These are phyloP conservation scores for Turritis glabra DNA, from an alignment of 345 rosid genomes.

Conservation along the genomic window DNA sequence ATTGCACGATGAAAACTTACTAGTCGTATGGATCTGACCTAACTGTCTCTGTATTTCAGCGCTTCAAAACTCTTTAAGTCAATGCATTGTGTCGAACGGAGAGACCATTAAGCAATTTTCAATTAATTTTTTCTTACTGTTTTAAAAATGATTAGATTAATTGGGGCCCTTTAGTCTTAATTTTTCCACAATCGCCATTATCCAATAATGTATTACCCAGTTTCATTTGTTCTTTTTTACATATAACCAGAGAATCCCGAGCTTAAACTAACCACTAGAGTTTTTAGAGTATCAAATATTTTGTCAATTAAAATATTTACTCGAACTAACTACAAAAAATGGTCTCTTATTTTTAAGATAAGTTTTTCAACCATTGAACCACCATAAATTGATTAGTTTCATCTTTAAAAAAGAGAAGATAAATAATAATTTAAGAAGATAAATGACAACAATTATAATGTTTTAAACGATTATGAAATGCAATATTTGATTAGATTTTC, in stretches of 20 bases:
- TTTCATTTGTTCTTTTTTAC: too few species aligned
- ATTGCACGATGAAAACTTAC: not conserved
- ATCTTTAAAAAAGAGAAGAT: not conserved
- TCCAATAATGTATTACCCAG: not conserved
- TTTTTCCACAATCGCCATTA: not conserved
- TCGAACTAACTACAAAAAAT: not conserved
- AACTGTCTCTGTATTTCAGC: slow-evolving; percentile 29
- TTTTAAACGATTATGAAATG: not conserved
- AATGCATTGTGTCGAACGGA: slow-evolving; percentile 23
- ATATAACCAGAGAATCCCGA: too few species aligned
- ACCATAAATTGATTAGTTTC: not conserved
- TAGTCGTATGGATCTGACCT: slow-evolving; percentile 35
- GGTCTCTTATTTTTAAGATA: not conserved
- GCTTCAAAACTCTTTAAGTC: slow-evolving; percentile 32
- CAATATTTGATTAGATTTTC: not conserved
- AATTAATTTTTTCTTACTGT: not conserved
- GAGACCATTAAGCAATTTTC: slow-evolving; percentile 4
- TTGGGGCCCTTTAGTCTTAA: not conserved
- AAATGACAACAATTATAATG: not conserved
- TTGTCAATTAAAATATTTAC: not conserved
- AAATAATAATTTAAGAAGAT: not conserved
- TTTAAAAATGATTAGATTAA: slow-evolving; percentile 2
- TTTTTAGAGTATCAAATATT: not conserved
- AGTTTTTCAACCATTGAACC: not conserved
- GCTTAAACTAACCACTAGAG: not conserved